phyloP scores from a whole-genome alignment of 2,329 filamentous ascomycete species.

The Colletotrichum destructivum region DNA sequence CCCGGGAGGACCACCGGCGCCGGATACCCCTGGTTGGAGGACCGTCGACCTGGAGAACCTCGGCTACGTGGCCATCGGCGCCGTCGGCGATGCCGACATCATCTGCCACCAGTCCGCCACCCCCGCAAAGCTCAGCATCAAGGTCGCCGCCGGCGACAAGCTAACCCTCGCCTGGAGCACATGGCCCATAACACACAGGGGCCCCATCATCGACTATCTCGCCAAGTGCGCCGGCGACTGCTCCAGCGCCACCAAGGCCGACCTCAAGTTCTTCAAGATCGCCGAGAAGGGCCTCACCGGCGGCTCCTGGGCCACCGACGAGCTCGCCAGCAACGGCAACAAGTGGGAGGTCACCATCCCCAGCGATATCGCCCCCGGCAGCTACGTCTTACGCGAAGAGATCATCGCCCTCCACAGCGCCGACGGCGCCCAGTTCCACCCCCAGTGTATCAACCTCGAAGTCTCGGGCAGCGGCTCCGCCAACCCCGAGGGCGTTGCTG shows the following conservation, averaged over 20 bases:
- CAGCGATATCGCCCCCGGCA: slow-evolving; percentile 61
- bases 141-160: slow-evolving; percentile 71
- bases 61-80: slow-evolving; percentile 62
- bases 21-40: slow-evolving; percentile 47
- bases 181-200: slow-evolving; percentile 76
- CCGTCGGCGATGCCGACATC: slow-evolving; percentile 58
- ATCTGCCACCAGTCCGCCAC: slow-evolving; percentile 63
- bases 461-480: slow-evolving; percentile 58
- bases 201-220: slow-evolving; percentile 74
- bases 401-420: slow-evolving; percentile 69
- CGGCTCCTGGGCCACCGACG: slow-evolving; percentile 70
- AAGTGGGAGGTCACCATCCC: slow-evolving; percentile 65
- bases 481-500: slow-evolving; percentile 49
- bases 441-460: slow-evolving; percentile 66
- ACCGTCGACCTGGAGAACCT: slow-evolving; percentile 52
- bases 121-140: slow-evolving; percentile 56
- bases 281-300: slow-evolving; percentile 66
- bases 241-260: slow-evolving; percentile 63
- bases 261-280: slow-evolving; percentile 74
- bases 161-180: slow-evolving; percentile 74
- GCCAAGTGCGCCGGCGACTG: slow-evolving; percentile 72
- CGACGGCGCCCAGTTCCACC: slow-evolving; percentile 66
- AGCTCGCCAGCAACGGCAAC: slow-evolving; percentile 62
- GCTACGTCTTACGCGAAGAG: slow-evolving; percentile 70
- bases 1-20: slow-evolving; percentile 46